Base-by-base conservation (phyloP, 305 asterid species). In the Solanum aculeatissimum region DNA sequence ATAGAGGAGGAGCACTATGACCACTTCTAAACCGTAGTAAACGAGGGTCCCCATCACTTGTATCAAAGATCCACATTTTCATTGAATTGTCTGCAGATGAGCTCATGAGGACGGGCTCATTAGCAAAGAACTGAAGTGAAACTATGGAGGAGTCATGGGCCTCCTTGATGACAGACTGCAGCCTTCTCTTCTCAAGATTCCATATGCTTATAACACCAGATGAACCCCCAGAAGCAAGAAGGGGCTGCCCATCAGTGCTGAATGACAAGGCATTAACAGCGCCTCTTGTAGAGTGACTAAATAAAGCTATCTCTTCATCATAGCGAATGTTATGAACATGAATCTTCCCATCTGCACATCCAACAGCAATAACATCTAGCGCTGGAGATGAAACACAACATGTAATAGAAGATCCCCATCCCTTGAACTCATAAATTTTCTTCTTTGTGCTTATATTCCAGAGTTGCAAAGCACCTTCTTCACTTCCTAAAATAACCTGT, bases 41-140 rank as follows among this genome's bases (percentile, higher is more conserved):
- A 71, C 98, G 98, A 81, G 99, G 92, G 86, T 93, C 97, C 27
- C 97, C 98, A 87, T 94, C 98, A 66, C 89, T 95, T 57, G 97
- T 91, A 85, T 96, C 98, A 83, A 96, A 96, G 79, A 96, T 92
- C 99, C 99, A 96, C 97, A 95, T 93, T 90, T 96, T 96, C 53
- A 96, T 85, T 8, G 99, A 96, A 86, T 96, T 96, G 86, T 96
- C 99, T 25, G 93, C 89, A 57, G 98, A 93, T 32, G 99, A 93
- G 89, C 99, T 96, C 97, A 96, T 88, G 53, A 96, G 90, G 23
- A 96, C 98, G 27, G 99, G 99, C 89, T 96, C 99, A 82, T 88
- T 93, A 9, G 98, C 95, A 62, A 96, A 90, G 85, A 96, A 96
- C 88, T 93, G 96, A 78, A 96, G 99, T 45, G 98, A 95, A 77